These are phyloP conservation scores for Solanum hybrid DNA, from an alignment of 305 asterid genomes.

Conservation along the genomic window DNA sequence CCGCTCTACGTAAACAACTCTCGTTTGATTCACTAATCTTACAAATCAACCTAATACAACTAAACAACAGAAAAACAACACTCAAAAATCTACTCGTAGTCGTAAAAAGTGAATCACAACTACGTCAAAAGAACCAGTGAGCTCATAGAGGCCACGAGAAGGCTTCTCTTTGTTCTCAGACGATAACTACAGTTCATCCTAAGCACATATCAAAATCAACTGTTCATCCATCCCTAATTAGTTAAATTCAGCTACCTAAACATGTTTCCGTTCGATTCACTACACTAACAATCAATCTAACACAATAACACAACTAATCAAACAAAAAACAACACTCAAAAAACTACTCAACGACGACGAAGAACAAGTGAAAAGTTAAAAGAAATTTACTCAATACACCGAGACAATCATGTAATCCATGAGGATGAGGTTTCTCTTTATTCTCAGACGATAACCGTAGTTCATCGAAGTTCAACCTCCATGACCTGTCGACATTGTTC, in stretches of 20 bases:
- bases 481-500: slow-evolving; percentile 26
- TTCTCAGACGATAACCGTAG: slow-evolving; percentile 22
- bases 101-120: neutral
- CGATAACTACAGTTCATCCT: slow-evolving; percentile 12
- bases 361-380: neutral
- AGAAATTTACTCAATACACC: slow-evolving; percentile 25
- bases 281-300: neutral
- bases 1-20: neutral
- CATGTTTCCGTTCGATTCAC: neutral
- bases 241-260: neutral
- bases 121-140: neutral
- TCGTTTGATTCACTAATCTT: neutral
- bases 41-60: neutral
- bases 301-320: neutral
- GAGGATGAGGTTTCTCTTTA: slow-evolving; percentile 30
- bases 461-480: slow-evolving; percentile 42
- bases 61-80: neutral
- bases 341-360: neutral
- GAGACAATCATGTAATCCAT: slow-evolving; percentile 33
- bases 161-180: neutral
- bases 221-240: neutral
- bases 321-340: neutral
- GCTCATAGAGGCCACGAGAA: slow-evolving; percentile 25
- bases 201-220: neutral
- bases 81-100: neutral